These are phyloP conservation scores for Botryotinia narcissicola DNA, from an alignment of 2,329 filamentous ascomycete species.

Conservation along the genomic window DNA sequence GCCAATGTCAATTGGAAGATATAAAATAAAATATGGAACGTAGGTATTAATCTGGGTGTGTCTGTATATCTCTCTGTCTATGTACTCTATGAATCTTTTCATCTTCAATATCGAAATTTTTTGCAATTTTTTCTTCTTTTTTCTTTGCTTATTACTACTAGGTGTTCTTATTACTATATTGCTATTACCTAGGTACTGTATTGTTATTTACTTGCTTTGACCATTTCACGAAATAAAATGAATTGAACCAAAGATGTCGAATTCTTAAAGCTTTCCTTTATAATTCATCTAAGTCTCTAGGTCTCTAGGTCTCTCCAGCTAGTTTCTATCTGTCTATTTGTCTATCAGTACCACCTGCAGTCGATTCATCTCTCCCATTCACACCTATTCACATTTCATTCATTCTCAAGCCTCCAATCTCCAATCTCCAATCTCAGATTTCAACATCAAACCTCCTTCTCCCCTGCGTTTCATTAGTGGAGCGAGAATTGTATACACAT, in stretches of 20 bases:
- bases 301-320: too few relatives aligned
- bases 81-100: background rate
- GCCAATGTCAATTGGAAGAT: background rate
- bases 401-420: background rate
- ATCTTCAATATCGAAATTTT: background rate
- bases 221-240: constrained; percentile 4
- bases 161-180: background rate
- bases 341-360: background rate
- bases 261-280: background rate
- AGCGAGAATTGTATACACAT: background rate
- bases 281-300: background rate
- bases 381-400: background rate
- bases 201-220: constrained; percentile 5
- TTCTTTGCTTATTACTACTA: background rate
- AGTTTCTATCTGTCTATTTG: background rate
- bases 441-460: background rate
- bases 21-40: background rate
- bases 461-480: background rate
- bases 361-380: background rate
- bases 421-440: background rate
- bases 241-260: background rate
- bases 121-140: background rate
- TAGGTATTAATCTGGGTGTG: background rate
- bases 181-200: background rate
- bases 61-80: background rate